Base-by-base conservation (phyloP, 2,329 filamentous ascomycete species). In the Arachnomyces sp. region DNA sequence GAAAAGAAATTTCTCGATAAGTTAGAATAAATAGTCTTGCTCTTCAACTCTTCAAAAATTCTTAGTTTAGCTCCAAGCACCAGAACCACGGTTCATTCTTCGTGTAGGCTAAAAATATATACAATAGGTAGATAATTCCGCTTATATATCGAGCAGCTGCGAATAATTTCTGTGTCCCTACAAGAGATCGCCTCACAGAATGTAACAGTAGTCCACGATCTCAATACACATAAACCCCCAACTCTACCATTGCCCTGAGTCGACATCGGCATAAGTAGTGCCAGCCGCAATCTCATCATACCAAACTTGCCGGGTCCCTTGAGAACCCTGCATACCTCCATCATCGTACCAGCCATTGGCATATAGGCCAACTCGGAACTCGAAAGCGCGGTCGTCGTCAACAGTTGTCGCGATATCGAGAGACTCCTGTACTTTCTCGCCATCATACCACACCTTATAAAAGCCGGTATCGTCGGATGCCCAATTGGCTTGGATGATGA, bases 301-400 rank as follows among this genome's bases (percentile, higher is more conserved):
- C 67, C 69, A 75, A n/a, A 73, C 51, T 54, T 71, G 61, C 7
- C 71, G 57, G 15, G 64, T 66, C 0, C 51, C 48, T 56, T 73
- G 69, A 12, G 44, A 61, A 1, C 67, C 68, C 34, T 57, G 47
- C 49, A 61, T 59, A 11, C 56, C 50, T 1, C 54, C 53, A 29
- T 67, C 56, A 44, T 73, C 69, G 42, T 69, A 55, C 71, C 70
- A 74, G 8, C 62, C 61, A 49, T 73, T 74, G 1, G 69, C 70
- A 52, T 74, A 74, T 25, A 73, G 52, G 0, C 71, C 71, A 9
- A 72, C 63, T 9, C 21, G 21, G 5, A 71, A 73, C 51, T 68
- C 57, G 47, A 73, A 73, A 3, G 52, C 44, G 28, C 59, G 56
- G 16, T 62, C 57, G 43, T 73, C 69, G 11, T 60, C 55, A 15